These are phyloP conservation scores for Thalassiosira allenii DNA, from an alignment of 352 stramenopile genomes.

Conservation along the genomic window DNA sequence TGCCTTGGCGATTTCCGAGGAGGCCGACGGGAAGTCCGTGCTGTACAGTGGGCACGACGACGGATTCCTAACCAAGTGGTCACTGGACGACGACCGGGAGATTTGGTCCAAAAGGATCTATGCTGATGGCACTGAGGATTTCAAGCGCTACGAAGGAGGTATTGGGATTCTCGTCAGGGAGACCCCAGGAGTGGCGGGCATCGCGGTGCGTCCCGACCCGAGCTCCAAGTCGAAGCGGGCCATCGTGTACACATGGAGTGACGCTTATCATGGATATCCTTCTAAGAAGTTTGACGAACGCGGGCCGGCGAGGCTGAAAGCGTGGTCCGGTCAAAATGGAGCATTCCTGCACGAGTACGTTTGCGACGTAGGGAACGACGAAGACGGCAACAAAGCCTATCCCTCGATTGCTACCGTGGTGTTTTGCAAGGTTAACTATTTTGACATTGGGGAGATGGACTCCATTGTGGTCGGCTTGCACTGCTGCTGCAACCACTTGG, in stretches of 20 bases:
- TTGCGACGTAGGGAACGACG: conserved; percentile 29
- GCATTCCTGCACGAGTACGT: background rate
- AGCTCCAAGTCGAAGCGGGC: conserved; percentile 1
- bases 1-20: conserved; percentile 37
- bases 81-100: conserved; percentile 20
- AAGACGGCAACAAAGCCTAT: conserved; percentile 25
- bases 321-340: conserved; percentile 32
- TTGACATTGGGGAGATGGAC: conserved; percentile 15
- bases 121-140: conserved; percentile 16
- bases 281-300: conserved; percentile 24
- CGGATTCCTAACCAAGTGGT: conserved; percentile 49
- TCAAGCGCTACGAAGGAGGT: background rate
- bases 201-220: conserved; percentile 32
- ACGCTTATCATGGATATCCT: conserved; percentile 33
- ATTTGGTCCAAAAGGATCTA: conserved; percentile 46
- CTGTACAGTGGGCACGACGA: conserved; percentile 50
- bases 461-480: conserved; percentile 52
- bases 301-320: conserved; percentile 11
- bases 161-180: background rate
- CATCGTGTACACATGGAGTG: conserved; percentile 50
- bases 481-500: conserved; percentile 10
- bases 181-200: conserved; percentile 30
- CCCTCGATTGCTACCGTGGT: conserved; percentile 50
- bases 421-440: conserved; percentile 37
- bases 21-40: conserved; percentile 34